Evolutionary conservation across 192 early-diverging fungal genomes (phyloP), one percentile per base, ranked within the genome.

Genomic region (Phycomyces blakesleeanus): DNA sequence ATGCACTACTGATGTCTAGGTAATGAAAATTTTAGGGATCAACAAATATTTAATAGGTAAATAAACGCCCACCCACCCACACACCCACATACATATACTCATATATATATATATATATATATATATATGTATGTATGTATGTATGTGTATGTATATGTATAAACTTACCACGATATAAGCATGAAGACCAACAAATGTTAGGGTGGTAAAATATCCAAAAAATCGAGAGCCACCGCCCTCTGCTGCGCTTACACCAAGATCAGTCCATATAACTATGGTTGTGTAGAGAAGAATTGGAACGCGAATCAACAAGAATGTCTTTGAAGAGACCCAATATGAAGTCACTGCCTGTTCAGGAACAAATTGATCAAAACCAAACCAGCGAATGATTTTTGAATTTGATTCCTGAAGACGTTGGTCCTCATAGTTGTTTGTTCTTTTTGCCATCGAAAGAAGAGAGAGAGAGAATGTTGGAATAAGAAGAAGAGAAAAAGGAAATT

Each of bases 281-380:
- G 60, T 38, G 47, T 62, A 69, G 3, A 69, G 20, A 11, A 41
- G 15, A 7, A 63, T 20, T 22, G 54, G 18, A 4, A 62, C 12
- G 4, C 67, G 52, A 26, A 69, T 69, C 3, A 52, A 8, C 27
- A 70, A 57, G 12, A 75, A 55, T 18, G 62, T 62, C 20, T 42
- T 59, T 12, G 54, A 44, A 0, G 59, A 61, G 1, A 75, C 51
- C 27, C 56, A 75, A 39, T 75, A 27, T 25, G 73, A 75, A 7
- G 59, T 70, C 24, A 75, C 68, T 2, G 68, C 73, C 25, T 52
- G 12, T 29, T 70, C 60, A 15, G 73, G 68, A n/a, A 61, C 63
- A 55, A 75, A 75, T 41, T 70, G 67, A 56, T 75, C 73, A 34
- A 75, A 60, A 7, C 58, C 58, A 52, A 75, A 55, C 67, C 66